Conservation (phyloP, 306 rosid species). For the Elaeagnus macrophylla region DNA sequence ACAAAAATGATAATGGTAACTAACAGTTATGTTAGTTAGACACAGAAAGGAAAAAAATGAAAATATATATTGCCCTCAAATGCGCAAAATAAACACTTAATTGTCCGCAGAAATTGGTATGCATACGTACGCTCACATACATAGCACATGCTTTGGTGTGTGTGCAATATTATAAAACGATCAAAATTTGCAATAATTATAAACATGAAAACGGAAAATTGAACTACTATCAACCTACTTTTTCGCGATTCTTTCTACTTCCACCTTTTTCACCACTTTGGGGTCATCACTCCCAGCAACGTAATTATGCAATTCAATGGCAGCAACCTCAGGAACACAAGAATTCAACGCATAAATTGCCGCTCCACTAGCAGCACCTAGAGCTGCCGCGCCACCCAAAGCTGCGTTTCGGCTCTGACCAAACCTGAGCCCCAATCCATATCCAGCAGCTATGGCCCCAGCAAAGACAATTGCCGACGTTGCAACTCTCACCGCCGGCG, state of each 20-base stretch:
- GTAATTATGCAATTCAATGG: slow-evolving; percentile 69
- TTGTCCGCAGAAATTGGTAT: too few species aligned
- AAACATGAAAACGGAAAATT: neutral
- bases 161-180: too few species aligned
- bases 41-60: too few species aligned
- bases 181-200: neutral
- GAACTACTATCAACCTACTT: slow-evolving; percentile 39
- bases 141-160: too few species aligned
- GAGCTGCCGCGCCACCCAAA: slow-evolving; percentile 72
- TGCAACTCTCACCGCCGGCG: slow-evolving; percentile 64
- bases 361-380: slow-evolving; percentile 71
- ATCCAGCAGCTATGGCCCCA: slow-evolving; percentile 79
- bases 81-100: too few species aligned
- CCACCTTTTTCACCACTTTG: slow-evolving; percentile 59
- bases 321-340: slow-evolving; percentile 76
- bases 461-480: slow-evolving; percentile 66
- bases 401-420: slow-evolving; percentile 54
- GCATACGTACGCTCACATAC: too few species aligned
- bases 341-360: slow-evolving; percentile 65
- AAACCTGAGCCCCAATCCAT: slow-evolving; percentile 61
- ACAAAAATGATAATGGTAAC: too few species aligned
- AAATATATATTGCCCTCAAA: too few species aligned
- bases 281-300: slow-evolving; percentile 67
- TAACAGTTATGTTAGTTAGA: too few species aligned
- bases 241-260: slow-evolving; percentile 63